Evolutionary conservation across 768 basidiomycete species (phyloP).

Genomic region (Porphyrellus cyaneotinctus): DNA sequence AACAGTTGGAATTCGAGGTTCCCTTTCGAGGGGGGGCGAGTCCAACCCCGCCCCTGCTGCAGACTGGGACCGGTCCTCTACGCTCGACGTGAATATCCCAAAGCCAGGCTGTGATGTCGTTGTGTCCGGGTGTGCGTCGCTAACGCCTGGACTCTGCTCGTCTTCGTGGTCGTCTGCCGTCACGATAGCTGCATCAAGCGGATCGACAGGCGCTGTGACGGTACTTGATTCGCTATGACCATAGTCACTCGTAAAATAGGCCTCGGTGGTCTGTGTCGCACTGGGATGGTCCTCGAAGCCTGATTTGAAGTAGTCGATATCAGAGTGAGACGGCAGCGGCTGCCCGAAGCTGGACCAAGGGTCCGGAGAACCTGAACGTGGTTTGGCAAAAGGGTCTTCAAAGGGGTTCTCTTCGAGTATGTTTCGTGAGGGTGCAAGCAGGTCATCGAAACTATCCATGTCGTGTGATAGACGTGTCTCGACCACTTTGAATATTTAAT

Average conservation of each 20-base stretch:
- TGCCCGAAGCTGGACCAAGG: conserved; percentile 68
- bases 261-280: conserved; percentile 29
- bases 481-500: too few species aligned
- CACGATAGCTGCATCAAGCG: conserved; percentile 38
- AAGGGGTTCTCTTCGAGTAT: conserved; percentile 75
- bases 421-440: conserved; percentile 57
- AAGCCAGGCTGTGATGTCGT: conserved; percentile 42
- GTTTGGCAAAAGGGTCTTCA: conserved; percentile 64
- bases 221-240: conserved; percentile 30
- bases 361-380: conserved; percentile 62
- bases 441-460: conserved; percentile 80
- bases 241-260: conserved; percentile 33
- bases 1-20: conserved; percentile 35
- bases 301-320: conserved; percentile 28
- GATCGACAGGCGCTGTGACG: conserved; percentile 30
- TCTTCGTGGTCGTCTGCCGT: conserved; percentile 33
- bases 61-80: conserved; percentile 24
- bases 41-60: conserved; percentile 8
- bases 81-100: conserved; percentile 33
- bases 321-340: conserved; percentile 17
- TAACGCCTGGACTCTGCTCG: conserved; percentile 16
- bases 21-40: conserved; percentile 14
- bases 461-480: conserved; percentile 3
- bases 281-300: conserved; percentile 26
- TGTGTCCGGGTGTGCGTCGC: conserved; percentile 8